A percentile compares a stretch with the other conserved stretches of the same genome.
Conservation (phyloP, 2,329 filamentous ascomycete species). For the Spiromastix sp. region DNA sequence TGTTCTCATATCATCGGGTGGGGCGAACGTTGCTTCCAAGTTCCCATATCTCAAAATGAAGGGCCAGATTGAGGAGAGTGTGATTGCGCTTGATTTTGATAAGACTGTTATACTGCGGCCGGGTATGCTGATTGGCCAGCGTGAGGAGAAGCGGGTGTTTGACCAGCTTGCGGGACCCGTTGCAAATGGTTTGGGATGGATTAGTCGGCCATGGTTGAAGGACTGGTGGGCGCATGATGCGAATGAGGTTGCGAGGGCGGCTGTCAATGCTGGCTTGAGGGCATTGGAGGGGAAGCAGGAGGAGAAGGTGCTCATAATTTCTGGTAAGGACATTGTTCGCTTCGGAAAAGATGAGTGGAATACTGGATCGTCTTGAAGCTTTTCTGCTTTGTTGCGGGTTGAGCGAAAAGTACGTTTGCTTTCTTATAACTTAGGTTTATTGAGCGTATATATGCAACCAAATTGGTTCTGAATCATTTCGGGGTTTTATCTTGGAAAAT, state of each 20-base stretch:
- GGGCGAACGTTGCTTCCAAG: slow-evolving; percentile 42
- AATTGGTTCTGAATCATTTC: no score
- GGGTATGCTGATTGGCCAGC: slow-evolving; percentile 62
- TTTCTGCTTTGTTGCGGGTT: not conserved
- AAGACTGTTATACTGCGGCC: slow-evolving; percentile 65
- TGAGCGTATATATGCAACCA: no score
- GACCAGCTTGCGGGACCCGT: slow-evolving; percentile 50
- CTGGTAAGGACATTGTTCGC: slow-evolving; percentile 28
- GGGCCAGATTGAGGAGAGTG: slow-evolving; percentile 69
- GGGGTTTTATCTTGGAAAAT: no score
- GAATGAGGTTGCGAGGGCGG: slow-evolving; percentile 28
- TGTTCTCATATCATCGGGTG: slow-evolving; percentile 59
- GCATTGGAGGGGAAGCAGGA: slow-evolving; percentile 30
- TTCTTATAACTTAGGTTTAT: no score
- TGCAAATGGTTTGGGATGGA: slow-evolving; percentile 44
- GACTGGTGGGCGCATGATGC: slow-evolving; percentile 61
- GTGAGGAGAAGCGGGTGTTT: slow-evolving; percentile 49
- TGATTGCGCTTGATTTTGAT: slow-evolving; percentile 64
- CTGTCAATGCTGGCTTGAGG: slow-evolving; percentile 28
- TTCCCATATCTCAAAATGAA: slow-evolving; percentile 64
- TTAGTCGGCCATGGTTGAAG: slow-evolving; percentile 44
- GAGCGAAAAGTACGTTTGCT: no score
- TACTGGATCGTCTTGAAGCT: not conserved
- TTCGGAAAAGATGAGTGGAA: slow-evolving; percentile 20
- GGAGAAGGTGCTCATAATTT: slow-evolving; percentile 31